Base-by-base conservation (phyloP, 805 yeast genomes). In the Saccharomycopsis sp. region DNA sequence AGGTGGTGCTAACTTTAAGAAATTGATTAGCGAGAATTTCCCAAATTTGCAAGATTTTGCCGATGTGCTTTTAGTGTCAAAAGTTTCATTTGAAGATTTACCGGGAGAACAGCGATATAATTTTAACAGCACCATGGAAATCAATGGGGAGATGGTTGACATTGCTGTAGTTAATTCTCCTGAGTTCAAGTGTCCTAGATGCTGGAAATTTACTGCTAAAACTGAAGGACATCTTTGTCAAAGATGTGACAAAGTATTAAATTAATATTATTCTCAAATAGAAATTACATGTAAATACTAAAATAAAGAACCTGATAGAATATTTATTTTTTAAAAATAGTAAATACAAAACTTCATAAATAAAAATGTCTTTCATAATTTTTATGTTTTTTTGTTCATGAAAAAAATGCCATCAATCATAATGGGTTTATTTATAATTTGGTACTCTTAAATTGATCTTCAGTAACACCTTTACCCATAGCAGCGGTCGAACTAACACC, bases 381-480 rank as follows among this genome's bases (percentile, higher is more conserved):
- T n/a, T n/a, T n/a, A n/a, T n/a, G n/a, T n/a, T n/a, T n/a, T n/a
- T n/a, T n/a, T n/a, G n/a, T n/a, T n/a, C n/a, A n/a, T n/a, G n/a
- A n/a, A n/a, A n/a, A n/a, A n/a, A n/a, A n/a, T n/a, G n/a, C n/a
- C n/a, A n/a, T n/a, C n/a, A n/a, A n/a, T n/a, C n/a, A n/a, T n/a
- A n/a, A n/a, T n/a, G n/a, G n/a, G n/a, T n/a, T n/a, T n/a, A n/a
- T 26, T 38, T 21, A 40, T 32, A 40, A 37, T 20, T 38, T 38
- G 11, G 41, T 14, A 4, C 56, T 61, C 53, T 83, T 85, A 71
- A 90, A 90, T 68, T 90, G 97, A 55, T 85, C 94, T 70, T 90
- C 97, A 44, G 97, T 90, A 54, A 90, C 97, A 71, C 97, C 97
- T 51, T 82, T 82, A 60, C 97, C 97, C 97, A 90, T 90, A 40